Base-by-base conservation (phyloP, 2,329 filamentous ascomycete species). In the Pseudocercospora fijiensis region DNA sequence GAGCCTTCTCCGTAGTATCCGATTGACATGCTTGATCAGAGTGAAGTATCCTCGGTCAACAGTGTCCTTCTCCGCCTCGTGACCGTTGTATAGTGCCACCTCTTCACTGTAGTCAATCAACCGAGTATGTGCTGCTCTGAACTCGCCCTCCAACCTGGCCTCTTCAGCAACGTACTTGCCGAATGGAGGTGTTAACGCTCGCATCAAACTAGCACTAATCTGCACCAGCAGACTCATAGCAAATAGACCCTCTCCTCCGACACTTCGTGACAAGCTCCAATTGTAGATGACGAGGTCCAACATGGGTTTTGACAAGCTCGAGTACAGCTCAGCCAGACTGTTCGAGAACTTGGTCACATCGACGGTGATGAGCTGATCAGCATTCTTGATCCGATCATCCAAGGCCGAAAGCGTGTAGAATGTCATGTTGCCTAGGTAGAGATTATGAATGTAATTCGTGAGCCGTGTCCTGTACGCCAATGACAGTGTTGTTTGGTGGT, bases 31-130 rank as follows among this genome's bases (percentile, higher is more conserved):
- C 79, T 97, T 98, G 81, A 99, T 99, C 41, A 99, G 84, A 1
- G 95, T 99, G 75, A 99, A 99, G 78, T 99, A 99, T 16, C 95
- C 94, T 80, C 98, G 98, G 78, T 99, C 95, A 59, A 99, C 83
- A 0, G 90, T 96, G 76, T 98, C 92, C 77, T 98, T 98, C 78
- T 99, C 95, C 10, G 90, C 92, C 72, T 94, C 90, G 72, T 98
- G 93, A 24, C 95, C 95, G 53, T 88, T 86, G 74, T 97, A 98
- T 8, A 99, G 82, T 1, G 95, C 95, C 4, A 99, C 86, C 76
- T 99, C 95, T 76, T 99, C 95, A 74, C 90, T 92, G 76, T 97
- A 94, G 77, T 99, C 94, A 73, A 99, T 98, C 52, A 99, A 82
- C 59, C 95, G 85, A 2, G 92, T 95, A 79, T 99, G 95, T 74